Conservation (phyloP, 169 alveolate species). For the Cryptosporidium xiaoi region DNA sequence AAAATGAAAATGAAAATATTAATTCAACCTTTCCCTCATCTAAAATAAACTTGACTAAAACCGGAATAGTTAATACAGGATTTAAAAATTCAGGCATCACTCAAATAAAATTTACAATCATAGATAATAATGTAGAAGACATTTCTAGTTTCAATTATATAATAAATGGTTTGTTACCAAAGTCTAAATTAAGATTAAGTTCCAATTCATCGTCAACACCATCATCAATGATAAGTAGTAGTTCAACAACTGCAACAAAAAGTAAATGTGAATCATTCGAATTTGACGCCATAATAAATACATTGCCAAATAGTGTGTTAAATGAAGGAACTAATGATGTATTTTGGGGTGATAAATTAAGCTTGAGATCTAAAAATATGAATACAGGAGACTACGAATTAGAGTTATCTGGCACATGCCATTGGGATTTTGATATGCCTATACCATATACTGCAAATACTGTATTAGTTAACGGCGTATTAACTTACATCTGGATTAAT, state of each 20-base stretch:
- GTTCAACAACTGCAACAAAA: conserved; percentile 42
- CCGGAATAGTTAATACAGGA: background rate
- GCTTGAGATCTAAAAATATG: conserved; percentile 6
- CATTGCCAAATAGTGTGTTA: conserved; percentile 58
- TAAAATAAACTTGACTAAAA: background rate
- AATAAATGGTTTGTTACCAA: conserved; percentile 28
- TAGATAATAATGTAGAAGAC: conserved; percentile 42
- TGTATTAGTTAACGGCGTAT: conserved; percentile 53
- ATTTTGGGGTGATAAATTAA: conserved; percentile 64
- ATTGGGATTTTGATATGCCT: conserved; percentile 74
- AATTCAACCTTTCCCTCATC: background rate
- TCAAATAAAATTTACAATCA: conserved; percentile 29
- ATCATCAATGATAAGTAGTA: background rate
- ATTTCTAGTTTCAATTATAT: conserved; percentile 42
- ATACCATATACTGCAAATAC: conserved; percentile 60
- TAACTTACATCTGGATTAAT: conserved; percentile 59
- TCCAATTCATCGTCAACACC: background rate
- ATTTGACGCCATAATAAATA: background rate
- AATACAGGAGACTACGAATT: conserved; percentile 7
- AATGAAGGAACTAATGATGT: conserved; percentile 62
- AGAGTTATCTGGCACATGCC: conserved; percentile 3
- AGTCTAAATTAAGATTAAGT: conserved; percentile 18
- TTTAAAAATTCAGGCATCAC: background rate
- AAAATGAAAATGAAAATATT: background rate
- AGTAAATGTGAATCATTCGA: background rate